Evolutionary conservation across 2,329 filamentous ascomycete species (phyloP).

Genomic region (Diaporthe sp.): DNA sequence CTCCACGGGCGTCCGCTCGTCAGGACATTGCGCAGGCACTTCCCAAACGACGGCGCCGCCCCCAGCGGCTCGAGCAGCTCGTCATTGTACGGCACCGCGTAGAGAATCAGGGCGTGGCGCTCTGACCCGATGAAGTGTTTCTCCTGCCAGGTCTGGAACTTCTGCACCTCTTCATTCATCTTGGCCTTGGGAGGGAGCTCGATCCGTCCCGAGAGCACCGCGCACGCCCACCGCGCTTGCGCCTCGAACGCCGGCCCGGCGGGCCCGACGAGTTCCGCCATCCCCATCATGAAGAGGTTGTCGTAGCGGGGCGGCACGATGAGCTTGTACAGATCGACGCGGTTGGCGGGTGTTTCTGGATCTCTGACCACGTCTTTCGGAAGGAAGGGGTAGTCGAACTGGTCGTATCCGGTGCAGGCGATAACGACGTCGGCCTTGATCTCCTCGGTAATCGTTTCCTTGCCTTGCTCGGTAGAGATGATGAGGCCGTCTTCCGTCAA

Average conservation of each 20-base stretch:
- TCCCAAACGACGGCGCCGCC: conserved; percentile 47
- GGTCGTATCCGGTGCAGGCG: conserved; percentile 50
- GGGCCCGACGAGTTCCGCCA: conserved; percentile 49
- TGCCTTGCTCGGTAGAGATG: conserved; percentile 40
- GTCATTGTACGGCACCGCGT: conserved; percentile 50
- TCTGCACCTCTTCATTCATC: conserved; percentile 46
- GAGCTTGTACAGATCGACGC: conserved; percentile 50
- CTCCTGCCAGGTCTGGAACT: conserved; percentile 45
- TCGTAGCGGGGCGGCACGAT: conserved; percentile 47
- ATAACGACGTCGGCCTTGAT: conserved; percentile 51
- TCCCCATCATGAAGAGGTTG: conserved; percentile 51
- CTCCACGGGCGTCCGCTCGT: conserved; percentile 44
- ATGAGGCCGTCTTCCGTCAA: conserved; percentile 47
- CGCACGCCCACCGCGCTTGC: conserved; percentile 50
- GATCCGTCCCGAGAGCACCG: conserved; percentile 45
- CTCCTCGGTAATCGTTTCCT: conserved; percentile 40
- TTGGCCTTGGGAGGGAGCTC: conserved; percentile 44
- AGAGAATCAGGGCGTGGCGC: conserved; percentile 47
- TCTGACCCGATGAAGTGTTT: conserved; percentile 48
- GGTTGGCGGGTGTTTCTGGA: conserved; percentile 41
- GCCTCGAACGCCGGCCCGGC: conserved; percentile 49
- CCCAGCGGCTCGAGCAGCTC: conserved; percentile 49
- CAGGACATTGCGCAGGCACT: conserved; percentile 45
- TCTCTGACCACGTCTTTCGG: conserved; percentile 43
- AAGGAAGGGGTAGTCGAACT: conserved; percentile 46